Conservation (phyloP, 148 eudicot genomes). For the Bassia scoparia region DNA sequence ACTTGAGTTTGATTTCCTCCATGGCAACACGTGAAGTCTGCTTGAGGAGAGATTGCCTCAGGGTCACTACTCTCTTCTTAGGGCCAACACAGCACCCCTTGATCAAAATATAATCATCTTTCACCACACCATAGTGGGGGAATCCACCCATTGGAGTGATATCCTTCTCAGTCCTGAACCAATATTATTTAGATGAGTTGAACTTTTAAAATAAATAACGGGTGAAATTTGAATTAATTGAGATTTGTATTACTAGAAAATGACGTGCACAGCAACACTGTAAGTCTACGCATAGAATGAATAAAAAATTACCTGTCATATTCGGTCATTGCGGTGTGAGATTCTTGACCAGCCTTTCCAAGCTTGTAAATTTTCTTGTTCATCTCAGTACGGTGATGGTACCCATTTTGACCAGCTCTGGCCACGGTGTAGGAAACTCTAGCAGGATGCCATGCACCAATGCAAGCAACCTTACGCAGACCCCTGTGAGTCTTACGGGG, state of each 20-base stretch:
- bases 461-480: conserved; percentile 75
- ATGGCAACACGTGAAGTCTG: conserved; percentile 83
- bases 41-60: conserved; percentile 66
- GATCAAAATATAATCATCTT: conserved; percentile 79
- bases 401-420: conserved; percentile 78
- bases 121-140: conserved; percentile 86
- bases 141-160: conserved; percentile 96
- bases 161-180: conserved; percentile 77
- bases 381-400: conserved; percentile 76
- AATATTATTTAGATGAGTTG: no score
- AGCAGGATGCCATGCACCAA: conserved; percentile 80
- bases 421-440: conserved; percentile 73
- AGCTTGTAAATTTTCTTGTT: conserved; percentile 76
- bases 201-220: no score
- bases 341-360: conserved; percentile 49
- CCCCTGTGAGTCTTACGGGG: conserved; percentile 80
- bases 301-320: conserved; percentile 75
- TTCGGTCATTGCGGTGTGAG: conserved; percentile 53
- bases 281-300: no score
- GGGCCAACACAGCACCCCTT: conserved; percentile 84
- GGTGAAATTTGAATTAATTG: no score
- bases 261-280: background rate
- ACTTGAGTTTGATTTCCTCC: conserved; percentile 77
- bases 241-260: no score
- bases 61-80: conserved; percentile 86